Evolutionary conservation across 2,329 filamentous ascomycete species (phyloP).

Genomic region (Neofusicoccum cordaticola): DNA sequence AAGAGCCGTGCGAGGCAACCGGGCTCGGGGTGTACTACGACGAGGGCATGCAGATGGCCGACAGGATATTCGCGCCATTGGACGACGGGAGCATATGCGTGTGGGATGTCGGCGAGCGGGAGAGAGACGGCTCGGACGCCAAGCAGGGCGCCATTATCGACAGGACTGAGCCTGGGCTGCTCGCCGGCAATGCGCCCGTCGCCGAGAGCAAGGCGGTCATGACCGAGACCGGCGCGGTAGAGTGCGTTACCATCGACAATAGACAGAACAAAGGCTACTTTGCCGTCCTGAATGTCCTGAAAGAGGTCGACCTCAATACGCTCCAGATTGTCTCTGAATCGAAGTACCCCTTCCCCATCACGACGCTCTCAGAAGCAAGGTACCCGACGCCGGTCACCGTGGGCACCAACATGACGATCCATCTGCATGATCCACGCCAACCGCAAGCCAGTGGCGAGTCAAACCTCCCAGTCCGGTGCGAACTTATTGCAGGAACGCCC

Average conservation of each 20-base stretch:
- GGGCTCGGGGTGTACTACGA: conserved; percentile 67
- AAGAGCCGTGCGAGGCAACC: conserved; percentile 61
- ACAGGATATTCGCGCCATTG: conserved; percentile 70
- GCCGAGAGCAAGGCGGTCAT: conserved; percentile 53
- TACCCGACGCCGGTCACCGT: conserved; percentile 72
- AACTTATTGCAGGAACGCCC: conserved; percentile 28
- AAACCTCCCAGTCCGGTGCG: conserved; percentile 23
- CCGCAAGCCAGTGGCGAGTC: conserved; percentile 20
- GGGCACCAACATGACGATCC: conserved; percentile 76
- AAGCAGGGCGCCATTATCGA: conserved; percentile 62
- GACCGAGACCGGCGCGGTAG: conserved; percentile 70
- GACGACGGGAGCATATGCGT: conserved; percentile 86
- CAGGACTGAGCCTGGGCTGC: conserved; percentile 51
- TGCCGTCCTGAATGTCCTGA: conserved; percentile 71
- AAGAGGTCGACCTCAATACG: conserved; percentile 77
- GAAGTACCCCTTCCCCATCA: conserved; percentile 78
- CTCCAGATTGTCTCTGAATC: conserved; percentile 67
- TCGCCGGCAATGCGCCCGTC: conserved; percentile 34
- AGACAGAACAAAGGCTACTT: conserved; percentile 68
- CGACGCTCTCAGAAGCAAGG: conserved; percentile 70
- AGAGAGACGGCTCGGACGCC: neutral
- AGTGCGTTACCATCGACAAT: conserved; percentile 79
- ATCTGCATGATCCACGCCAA: conserved; percentile 74
- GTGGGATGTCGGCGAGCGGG: conserved; percentile 60
- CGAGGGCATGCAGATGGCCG: conserved; percentile 48